These are phyloP conservation scores for Penicillium freii DNA, from an alignment of 2,329 filamentous ascomycete species.

Conservation along the genomic window DNA sequence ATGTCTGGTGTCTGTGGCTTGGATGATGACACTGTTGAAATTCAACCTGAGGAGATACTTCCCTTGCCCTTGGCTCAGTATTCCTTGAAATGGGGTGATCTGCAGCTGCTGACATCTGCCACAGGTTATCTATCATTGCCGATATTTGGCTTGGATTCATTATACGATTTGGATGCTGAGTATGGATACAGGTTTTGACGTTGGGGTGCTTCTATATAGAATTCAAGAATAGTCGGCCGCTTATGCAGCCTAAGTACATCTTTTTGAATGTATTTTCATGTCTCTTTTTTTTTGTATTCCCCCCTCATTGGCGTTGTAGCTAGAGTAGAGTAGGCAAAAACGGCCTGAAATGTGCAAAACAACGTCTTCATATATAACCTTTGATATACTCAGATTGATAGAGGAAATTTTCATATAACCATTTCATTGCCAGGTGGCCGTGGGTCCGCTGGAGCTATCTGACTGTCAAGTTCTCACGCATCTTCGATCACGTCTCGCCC, in stretches of 20 bases:
- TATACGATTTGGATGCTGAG: background rate
- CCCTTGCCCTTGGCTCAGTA: background rate
- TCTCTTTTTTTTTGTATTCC: no score
- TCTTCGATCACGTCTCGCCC: background rate
- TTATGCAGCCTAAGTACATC: no score
- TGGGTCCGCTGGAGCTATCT: background rate
- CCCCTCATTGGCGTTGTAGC: no score
- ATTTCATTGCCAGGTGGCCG: background rate
- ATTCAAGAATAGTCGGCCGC: no score
- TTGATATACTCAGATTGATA: background rate
- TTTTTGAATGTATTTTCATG: no score
- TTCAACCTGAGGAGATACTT: slow-evolving; percentile 46
- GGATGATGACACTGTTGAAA: slow-evolving; percentile 44
- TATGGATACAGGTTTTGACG: background rate
- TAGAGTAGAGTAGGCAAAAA: no score
- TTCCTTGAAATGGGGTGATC: background rate
- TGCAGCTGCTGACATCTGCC: background rate
- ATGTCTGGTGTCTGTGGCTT: slow-evolving; percentile 23
- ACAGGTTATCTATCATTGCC: background rate
- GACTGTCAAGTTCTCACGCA: background rate
- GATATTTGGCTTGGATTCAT: no score
- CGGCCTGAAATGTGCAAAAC: no score
- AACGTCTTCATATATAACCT: no score
- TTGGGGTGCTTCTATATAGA: background rate
- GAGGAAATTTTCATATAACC: background rate